Evolutionary conservation across 768 basidiomycete species (phyloP).

Genomic region (Fibroporia radiculosa): DNA sequence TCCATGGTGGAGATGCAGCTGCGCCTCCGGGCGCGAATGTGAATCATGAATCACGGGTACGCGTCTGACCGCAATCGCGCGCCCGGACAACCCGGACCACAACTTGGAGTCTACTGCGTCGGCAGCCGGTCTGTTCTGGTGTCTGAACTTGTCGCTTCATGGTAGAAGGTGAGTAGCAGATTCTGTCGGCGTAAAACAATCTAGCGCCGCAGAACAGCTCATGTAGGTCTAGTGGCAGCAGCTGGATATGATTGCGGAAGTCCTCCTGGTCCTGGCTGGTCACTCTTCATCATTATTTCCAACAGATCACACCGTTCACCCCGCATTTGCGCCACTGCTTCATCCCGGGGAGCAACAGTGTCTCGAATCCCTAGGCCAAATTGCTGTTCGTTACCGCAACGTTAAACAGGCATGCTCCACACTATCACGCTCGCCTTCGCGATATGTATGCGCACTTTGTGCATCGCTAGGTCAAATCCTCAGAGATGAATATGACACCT

Average conservation of each 20-base stretch:
- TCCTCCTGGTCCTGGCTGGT: constrained; percentile 80
- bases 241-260: constrained; percentile 73
- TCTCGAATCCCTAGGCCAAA: constrained; percentile 67
- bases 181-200: too few relatives aligned
- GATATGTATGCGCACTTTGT: constrained; percentile 75
- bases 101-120: too few relatives aligned
- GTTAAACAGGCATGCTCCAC: constrained; percentile 50
- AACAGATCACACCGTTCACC: constrained; percentile 46
- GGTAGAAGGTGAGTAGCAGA: too few relatives aligned
- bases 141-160: too few relatives aligned
- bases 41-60: too few relatives aligned
- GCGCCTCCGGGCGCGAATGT: too few relatives aligned
- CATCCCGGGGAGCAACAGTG: constrained; percentile 88
- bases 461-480: constrained; percentile 68
- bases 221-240: constrained; percentile 9
- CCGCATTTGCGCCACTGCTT: constrained; percentile 61
- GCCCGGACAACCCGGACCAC: neutral
- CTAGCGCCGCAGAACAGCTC: too few relatives aligned
- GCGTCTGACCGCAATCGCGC: neutral
- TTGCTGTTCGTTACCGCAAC: constrained; percentile 68
- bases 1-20: neutral
- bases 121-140: too few relatives aligned
- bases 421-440: constrained; percentile 53
- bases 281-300: constrained; percentile 83
- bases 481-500: constrained; percentile 69